phyloP scores from a whole-genome alignment of 1,139 yeast genomes.

The Saccharomyces hybrid region DNA sequence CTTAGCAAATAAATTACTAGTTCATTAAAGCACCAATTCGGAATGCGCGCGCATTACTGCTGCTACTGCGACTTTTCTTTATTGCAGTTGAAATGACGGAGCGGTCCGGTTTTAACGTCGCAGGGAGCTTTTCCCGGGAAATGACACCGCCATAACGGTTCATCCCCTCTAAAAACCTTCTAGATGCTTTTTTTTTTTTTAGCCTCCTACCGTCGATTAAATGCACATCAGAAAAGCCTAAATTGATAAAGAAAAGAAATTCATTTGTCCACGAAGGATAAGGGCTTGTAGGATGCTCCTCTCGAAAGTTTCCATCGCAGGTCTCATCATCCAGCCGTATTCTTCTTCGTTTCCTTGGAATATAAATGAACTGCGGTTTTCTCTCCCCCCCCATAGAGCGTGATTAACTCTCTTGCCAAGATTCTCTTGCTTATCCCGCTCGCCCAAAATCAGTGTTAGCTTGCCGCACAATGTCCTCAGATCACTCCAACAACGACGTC shows the following conservation, averaged over 20 bases:
- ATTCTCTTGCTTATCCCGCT: not conserved
- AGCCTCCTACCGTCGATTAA: not conserved
- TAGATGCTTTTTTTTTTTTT: not conserved
- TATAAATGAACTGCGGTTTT: too few relatives aligned
- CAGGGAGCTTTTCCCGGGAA: not conserved
- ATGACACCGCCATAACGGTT: not conserved
- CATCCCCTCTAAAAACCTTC: not conserved
- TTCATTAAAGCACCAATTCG: not conserved
- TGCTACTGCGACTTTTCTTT: not conserved
- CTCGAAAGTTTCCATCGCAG: too few relatives aligned
- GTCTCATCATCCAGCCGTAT: too few relatives aligned
- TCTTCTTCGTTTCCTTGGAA: too few relatives aligned
- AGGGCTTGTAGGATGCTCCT: not conserved
- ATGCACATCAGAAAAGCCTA: not conserved
- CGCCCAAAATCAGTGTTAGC: not conserved
- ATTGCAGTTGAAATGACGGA: not conserved
- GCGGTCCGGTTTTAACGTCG: not conserved
- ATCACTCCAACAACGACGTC: slow-evolving; percentile 29
- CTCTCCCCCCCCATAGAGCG: too few relatives aligned
- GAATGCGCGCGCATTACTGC: not conserved
- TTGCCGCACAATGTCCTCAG: not conserved
- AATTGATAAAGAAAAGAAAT: not conserved
- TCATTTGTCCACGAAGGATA: not conserved
- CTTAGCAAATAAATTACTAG: not conserved
- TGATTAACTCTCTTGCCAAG: not conserved